phyloP scores from a whole-genome alignment of 2,329 filamentous ascomycete species.

The Xylariales sp. region DNA sequence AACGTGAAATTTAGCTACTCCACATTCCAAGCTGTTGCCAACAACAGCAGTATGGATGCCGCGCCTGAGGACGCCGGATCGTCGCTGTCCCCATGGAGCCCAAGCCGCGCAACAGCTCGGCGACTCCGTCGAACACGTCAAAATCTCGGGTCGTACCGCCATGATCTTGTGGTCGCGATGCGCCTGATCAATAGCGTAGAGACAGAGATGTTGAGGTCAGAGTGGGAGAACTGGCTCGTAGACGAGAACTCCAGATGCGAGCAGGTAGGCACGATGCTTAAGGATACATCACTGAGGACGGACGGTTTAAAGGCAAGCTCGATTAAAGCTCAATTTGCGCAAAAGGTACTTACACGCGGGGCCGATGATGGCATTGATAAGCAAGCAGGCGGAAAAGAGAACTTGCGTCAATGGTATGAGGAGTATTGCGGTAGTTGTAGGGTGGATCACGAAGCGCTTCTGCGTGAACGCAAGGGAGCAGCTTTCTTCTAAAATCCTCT shows the following conservation, averaged over 20 bases:
- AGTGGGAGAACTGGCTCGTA: constrained; percentile 93
- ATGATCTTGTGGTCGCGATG: constrained; percentile 91
- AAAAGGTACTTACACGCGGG: constrained; percentile 47
- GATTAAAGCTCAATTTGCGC: constrained; percentile 42
- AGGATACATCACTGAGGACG: constrained; percentile 34
- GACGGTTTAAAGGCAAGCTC: constrained; percentile 10
- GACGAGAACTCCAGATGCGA: constrained; percentile 83
- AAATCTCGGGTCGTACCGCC: constrained; percentile 83
- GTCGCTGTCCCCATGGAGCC: constrained; percentile 56
- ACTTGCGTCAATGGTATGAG: constrained; percentile 61
- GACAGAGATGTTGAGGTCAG: constrained; percentile 82
- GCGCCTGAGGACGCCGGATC: constrained; percentile 65
- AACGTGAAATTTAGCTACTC: constrained; percentile 59
- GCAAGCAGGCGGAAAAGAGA: constrained; percentile 42
- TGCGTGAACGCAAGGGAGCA: constrained; percentile 43
- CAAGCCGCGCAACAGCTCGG: constrained; percentile 66
- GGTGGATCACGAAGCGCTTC: constrained; percentile 55
- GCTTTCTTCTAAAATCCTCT: constrained; percentile 18
- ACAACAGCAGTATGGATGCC: constrained; percentile 67
- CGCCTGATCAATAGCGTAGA: constrained; percentile 91
- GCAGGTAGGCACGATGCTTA: constrained; percentile 64
- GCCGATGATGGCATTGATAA: constrained; percentile 22
- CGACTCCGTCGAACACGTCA: constrained; percentile 84
- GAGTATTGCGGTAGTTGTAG: constrained; percentile 68
- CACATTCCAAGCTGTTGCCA: constrained; percentile 71